Evolutionary conservation across 2,329 filamentous ascomycete species (phyloP), one percentile per base, ranked within the genome.

Genomic region (Fusarium sp.): DNA sequence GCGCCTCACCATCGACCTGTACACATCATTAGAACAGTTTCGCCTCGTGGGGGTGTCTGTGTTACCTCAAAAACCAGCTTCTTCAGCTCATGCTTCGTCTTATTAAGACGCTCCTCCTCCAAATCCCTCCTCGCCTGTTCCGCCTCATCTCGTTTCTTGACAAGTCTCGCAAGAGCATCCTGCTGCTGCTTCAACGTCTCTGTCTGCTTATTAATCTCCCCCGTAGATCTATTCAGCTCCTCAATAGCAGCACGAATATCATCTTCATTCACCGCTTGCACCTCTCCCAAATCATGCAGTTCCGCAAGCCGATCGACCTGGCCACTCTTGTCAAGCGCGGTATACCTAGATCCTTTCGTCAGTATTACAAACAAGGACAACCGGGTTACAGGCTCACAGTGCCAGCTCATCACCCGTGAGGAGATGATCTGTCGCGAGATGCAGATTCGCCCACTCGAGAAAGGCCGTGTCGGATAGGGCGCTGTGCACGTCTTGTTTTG

Each of bases 201-300:
- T 28, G 85, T 89, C 74, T 93, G 90, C 77, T 86, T 86, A 66
- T 87, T 83, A 28, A 93, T 91, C 20, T 85, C 85, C 20, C 84
- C 84, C 1, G 91, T 92, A 3, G 90, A 92, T 40, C 82, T 82
- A 63, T 87, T 84, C n/a, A 93, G 81, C 55, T 90, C 87, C 5
- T 86, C 83, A 51, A 92, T 88, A 18, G 91, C 90, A 42, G 81
- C 78, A 55, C 83, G 82, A 58, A 93, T 81, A 54, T 92, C 89
- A 27, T 85, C 80, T 60, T 92, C 89, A 16, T 82, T 80, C 47
- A 91, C 78, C 7, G 86, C 83, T 56, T 84, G 84, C 34, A 85
- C 78, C 32, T 80, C 73, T 6, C 82, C 80, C n/a, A 85, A 70
- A 68, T 88, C 83, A 59, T 84, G 79, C 40, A 80, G 71, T 20